These are phyloP conservation scores for Bremia lactucae DNA, from an alignment of 352 stramenopile species.

Conservation along the genomic window DNA sequence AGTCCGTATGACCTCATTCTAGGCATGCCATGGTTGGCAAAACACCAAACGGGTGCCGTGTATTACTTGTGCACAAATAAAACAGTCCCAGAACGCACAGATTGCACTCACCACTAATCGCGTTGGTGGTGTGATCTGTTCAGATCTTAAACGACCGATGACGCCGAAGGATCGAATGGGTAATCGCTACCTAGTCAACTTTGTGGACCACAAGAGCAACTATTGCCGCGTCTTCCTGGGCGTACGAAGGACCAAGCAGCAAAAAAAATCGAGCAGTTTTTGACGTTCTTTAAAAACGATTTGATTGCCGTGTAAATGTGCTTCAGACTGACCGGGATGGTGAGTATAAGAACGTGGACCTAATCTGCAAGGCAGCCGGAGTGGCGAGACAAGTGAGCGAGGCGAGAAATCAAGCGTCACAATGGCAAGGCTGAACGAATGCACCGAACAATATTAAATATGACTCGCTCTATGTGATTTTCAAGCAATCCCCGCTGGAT, in stretches of 20 bases:
- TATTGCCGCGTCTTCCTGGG: slow-evolving; percentile 12
- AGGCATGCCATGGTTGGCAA: no score
- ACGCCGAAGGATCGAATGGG: not conserved
- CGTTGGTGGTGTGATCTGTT: not conserved
- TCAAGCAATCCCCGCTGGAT: slow-evolving; percentile 4
- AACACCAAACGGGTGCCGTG: not conserved
- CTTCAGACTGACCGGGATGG: slow-evolving; percentile 11
- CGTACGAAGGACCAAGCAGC: slow-evolving; percentile 6
- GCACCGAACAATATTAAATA: slow-evolving; percentile 32
- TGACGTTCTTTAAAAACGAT: slow-evolving; percentile 3
- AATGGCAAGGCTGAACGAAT: no score
- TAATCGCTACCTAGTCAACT: slow-evolving; percentile 12
- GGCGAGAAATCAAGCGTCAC: no score
- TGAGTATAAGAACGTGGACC: slow-evolving; percentile 17
- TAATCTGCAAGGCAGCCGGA: slow-evolving; percentile 25
- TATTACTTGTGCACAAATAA: not conserved
- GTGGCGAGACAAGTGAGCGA: no score
- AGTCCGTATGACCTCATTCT: no score
- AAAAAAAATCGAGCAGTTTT: slow-evolving; percentile 1
- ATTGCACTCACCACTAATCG: not conserved
- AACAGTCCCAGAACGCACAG: not conserved
- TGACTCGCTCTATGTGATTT: slow-evolving; percentile 22
- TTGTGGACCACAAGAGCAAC: slow-evolving; percentile 9
- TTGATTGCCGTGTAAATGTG: slow-evolving; percentile 2
- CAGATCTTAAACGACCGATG: not conserved